A percentile compares a stretch with the other conserved stretches of the same genome.
These are phyloP conservation scores for Ophiobolus disseminans DNA, from an alignment of 2,329 filamentous ascomycete species.

Conservation along the genomic window DNA sequence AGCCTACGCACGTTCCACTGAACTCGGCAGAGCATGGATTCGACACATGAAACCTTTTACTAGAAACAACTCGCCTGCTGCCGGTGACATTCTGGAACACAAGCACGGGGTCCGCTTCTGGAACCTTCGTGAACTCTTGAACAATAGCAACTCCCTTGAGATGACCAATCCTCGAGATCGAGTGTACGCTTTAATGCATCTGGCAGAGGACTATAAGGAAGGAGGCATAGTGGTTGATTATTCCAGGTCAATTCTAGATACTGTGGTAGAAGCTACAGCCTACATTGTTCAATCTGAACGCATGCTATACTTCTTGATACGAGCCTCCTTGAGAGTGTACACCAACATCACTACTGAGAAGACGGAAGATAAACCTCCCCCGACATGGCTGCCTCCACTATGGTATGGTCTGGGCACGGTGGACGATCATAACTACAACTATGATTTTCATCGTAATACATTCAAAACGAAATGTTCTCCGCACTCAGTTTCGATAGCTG, in stretches of 20 bases:
- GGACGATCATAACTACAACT: too few species aligned
- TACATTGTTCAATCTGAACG: neutral
- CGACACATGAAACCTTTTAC: neutral
- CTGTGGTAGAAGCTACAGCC: neutral
- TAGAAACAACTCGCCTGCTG: neutral
- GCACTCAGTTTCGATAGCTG: too few species aligned
- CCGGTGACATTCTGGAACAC: neutral
- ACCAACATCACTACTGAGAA: too few species aligned
- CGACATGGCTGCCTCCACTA: too few species aligned
- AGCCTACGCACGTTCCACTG: neutral
- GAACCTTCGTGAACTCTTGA: neutral
- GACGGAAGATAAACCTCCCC: too few species aligned
- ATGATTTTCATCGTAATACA: too few species aligned
- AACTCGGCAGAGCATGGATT: neutral
- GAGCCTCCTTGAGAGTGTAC: too few species aligned
- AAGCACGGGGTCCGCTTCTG: neutral
- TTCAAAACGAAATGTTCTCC: too few species aligned
- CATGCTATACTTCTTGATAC: neutral
- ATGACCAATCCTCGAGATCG: conserved; percentile 2
- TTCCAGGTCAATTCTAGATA: neutral
- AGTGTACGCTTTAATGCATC: conserved; percentile 7
- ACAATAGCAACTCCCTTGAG: neutral
- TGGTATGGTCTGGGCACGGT: too few species aligned
- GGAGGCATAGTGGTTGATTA: conserved; percentile 5
- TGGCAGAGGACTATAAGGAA: conserved; percentile 4